These are phyloP conservation scores for Ophiostoma ulmi DNA, from an alignment of 2,329 filamentous ascomycete genomes.

Conservation along the genomic window DNA sequence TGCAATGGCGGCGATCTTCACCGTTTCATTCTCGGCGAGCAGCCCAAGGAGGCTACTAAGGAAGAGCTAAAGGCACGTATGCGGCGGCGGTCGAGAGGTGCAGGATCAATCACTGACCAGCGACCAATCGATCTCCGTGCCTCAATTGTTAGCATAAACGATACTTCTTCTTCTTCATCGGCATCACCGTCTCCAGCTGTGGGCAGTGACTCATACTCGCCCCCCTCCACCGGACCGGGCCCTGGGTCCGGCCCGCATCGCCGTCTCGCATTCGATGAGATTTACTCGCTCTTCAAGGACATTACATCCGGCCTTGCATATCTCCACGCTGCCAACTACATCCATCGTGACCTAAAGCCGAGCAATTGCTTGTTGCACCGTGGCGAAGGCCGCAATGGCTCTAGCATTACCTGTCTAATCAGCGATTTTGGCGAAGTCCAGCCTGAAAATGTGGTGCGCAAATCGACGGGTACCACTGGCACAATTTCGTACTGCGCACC, in stretches of 20 bases:
- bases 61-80: slow-evolving; percentile 86
- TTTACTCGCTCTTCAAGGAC: slow-evolving; percentile 94
- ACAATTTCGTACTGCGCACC: slow-evolving; percentile 98
- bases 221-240: neutral
- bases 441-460: slow-evolving; percentile 70
- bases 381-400: slow-evolving; percentile 47
- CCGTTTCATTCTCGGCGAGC: slow-evolving; percentile 71
- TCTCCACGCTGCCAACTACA: slow-evolving; percentile 84
- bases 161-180: neutral
- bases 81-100: slow-evolving; percentile 73
- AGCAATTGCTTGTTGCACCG: slow-evolving; percentile 88
- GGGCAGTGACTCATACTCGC: neutral
- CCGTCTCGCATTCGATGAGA: slow-evolving; percentile 59
- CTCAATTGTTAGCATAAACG: slow-evolving; percentile 20
- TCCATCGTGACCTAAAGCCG: slow-evolving; percentile 92
- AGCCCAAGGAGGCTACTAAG: slow-evolving; percentile 60
- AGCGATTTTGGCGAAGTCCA: slow-evolving; percentile 99
- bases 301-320: slow-evolving; percentile 89
- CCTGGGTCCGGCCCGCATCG: neutral
- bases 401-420: slow-evolving; percentile 71
- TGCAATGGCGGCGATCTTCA: slow-evolving; percentile 92
- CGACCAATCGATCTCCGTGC: slow-evolving; percentile 46
- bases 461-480: slow-evolving; percentile 86
- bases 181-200: neutral
- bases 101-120: slow-evolving; percentile 48